Evolutionary conservation across 2,329 filamentous ascomycete species (phyloP).

Genomic region (Talaromyces albobiverticillius): DNA sequence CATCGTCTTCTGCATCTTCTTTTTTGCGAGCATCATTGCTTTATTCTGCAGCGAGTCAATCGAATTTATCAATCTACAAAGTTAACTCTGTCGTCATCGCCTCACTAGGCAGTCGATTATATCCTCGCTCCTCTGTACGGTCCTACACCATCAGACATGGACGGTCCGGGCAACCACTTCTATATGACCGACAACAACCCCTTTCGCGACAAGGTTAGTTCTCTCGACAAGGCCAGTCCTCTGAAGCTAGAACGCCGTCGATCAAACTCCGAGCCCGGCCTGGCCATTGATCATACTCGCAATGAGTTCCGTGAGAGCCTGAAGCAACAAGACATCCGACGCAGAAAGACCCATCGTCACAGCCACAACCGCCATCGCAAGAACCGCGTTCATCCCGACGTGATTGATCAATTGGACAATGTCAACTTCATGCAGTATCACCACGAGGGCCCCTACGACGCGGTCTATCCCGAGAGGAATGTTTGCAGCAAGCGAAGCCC

Average conservation of each 20-base stretch:
- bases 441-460: constrained; percentile 88
- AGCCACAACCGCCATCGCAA: constrained; percentile 62
- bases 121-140: constrained; percentile 68
- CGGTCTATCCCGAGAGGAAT: constrained; percentile 73
- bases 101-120: constrained; percentile 60
- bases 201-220: constrained; percentile 9
- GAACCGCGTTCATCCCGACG: constrained; percentile 67
- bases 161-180: constrained; percentile 61
- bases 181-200: constrained; percentile 34
- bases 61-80: background rate
- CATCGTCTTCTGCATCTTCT: background rate
- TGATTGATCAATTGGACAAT: constrained; percentile 75
- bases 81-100: background rate
- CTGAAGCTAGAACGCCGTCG: constrained; percentile 7
- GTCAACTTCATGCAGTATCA: constrained; percentile 69
- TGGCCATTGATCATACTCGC: constrained; percentile 10
- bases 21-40: background rate
- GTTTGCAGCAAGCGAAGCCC: constrained; percentile 61
- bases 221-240: background rate
- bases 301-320: constrained; percentile 15
- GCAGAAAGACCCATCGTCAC: constrained; percentile 9
- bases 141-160: constrained; percentile 66
- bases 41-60: background rate
- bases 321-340: constrained; percentile 15
- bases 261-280: constrained; percentile 8